Evolutionary conservation across 768 basidiomycete genomes (phyloP).

Genomic region (Panaeolus papilionaceus): DNA sequence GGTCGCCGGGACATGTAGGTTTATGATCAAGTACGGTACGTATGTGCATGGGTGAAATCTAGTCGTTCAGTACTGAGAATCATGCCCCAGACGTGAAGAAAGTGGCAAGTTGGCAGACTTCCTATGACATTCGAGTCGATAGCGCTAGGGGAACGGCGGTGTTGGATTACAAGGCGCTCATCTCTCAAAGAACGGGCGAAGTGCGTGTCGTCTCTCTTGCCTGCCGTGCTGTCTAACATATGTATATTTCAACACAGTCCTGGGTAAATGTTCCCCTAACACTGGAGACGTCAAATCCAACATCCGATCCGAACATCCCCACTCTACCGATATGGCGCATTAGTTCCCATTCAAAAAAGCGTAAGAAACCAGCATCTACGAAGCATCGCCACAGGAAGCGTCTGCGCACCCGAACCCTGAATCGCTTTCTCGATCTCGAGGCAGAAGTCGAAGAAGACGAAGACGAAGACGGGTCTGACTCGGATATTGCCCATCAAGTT

Average conservation of each 20-base stretch:
- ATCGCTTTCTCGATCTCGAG: background rate
- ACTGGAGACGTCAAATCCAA: background rate
- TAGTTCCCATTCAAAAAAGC: background rate
- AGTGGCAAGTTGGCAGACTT: background rate
- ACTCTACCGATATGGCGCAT: background rate
- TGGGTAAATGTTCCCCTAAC: background rate
- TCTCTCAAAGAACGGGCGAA: background rate
- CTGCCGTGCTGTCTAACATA: background rate
- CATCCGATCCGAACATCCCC: background rate
- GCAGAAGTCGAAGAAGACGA: background rate
- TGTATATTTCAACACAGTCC: background rate
- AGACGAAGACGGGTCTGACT: background rate
- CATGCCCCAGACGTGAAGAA: background rate
- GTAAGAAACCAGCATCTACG: background rate
- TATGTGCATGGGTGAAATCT: too few relatives aligned
- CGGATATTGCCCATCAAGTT: too few relatives aligned
- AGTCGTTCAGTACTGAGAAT: too few relatives aligned
- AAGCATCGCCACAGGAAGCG: background rate
- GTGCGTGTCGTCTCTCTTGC: background rate
- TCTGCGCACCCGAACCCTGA: background rate
- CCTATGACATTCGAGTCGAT: background rate
- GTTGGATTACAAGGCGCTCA: background rate
- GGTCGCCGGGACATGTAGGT: too few relatives aligned
- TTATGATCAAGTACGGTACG: too few relatives aligned
- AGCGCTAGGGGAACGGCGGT: background rate